Evolutionary conservation across 1,139 yeast genomes (phyloP), one percentile per base, ranked within the genome.

Genomic region (Kurtzmaniella quercitrusa): DNA sequence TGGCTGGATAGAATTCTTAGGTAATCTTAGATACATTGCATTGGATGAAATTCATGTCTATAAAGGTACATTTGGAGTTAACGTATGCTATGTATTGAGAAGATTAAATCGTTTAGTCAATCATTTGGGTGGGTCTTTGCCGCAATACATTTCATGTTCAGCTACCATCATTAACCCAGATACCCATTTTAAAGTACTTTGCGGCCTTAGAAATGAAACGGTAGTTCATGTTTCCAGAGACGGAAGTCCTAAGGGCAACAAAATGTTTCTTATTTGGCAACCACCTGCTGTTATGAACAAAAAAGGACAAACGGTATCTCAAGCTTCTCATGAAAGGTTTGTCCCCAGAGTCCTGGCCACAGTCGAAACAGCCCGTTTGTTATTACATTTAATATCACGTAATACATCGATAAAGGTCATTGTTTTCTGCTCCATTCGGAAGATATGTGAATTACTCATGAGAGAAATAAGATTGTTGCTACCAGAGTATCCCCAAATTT

Each of bases 1-100:
- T 4, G 70, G 76, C 12, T 93, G 98, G 98, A 66, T 75, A 31
- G 71, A 76, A 34, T 88, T 91, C 57, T 64, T 93, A 7, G 58
- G 68, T 17, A 75, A 79, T 42, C 65, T 93, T 50, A 79, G 77
- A 55, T 85, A 75, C 54, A 84, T 93, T 3, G 95, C 93, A 0
- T 81, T 93, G 49, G 99, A 93, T 63, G 95, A 93, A 60, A 66
- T 94, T 42, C 99, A 93, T 59, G 82, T 85, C 38, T 94, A 93
- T 61, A 82, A 81, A 49, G 97, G 97, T 0, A 71, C 89, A 0
- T 93, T 93, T 68, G 99, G 99, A 0, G 80, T 95, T 0, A 91
- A 93, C 64, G 97, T 93, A 0, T 85, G 95, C 2, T 73, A 85
- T 47, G 83, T 93, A 0, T 79, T 93, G 83, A 72, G 96, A 41